These are phyloP conservation scores for Penicillium sp. DNA, from an alignment of 2,329 filamentous ascomycete species.

Conservation along the genomic window DNA sequence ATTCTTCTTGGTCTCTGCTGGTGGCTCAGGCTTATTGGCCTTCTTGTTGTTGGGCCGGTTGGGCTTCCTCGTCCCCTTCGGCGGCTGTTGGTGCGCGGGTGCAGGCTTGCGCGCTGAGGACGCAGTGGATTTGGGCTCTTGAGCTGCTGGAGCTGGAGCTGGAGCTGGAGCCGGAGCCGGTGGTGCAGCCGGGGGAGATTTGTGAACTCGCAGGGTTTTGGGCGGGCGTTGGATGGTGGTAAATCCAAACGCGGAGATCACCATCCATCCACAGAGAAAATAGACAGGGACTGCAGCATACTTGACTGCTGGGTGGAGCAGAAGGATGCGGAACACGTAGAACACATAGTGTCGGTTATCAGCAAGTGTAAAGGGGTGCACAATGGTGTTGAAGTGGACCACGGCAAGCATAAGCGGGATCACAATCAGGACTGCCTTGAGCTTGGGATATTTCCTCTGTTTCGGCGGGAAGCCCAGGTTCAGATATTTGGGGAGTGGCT, in stretches of 20 bases:
- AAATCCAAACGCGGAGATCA: conserved; percentile 61
- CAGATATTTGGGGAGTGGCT: conserved; percentile 35
- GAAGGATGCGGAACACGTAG: conserved; percentile 84
- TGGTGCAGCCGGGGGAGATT: conserved; percentile 9
- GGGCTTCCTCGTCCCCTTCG: conserved; percentile 23
- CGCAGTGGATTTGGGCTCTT: not conserved
- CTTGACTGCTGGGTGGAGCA: conserved; percentile 63
- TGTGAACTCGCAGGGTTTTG: conserved; percentile 19
- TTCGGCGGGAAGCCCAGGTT: conserved; percentile 34
- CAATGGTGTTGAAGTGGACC: conserved; percentile 81
- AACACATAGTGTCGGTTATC: conserved; percentile 98
- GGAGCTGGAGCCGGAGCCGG: conserved; percentile 17
- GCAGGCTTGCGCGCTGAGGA: not conserved
- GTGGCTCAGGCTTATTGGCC: conserved; percentile 2
- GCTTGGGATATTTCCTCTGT: conserved; percentile 39
- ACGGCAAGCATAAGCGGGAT: conserved; percentile 46
- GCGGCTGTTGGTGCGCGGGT: conserved; percentile 11
- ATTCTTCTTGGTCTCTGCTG: conserved; percentile 4
- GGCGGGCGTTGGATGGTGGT: conserved; percentile 25
- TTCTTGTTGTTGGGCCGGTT: conserved; percentile 26
- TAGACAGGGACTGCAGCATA: conserved; percentile 71
- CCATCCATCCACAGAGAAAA: conserved; percentile 65
- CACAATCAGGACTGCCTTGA: conserved; percentile 36
- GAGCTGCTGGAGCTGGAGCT: not conserved
- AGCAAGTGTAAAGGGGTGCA: conserved; percentile 92